Base-by-base conservation (phyloP, 2,329 filamentous ascomycete genomes). In the Raffaelea ambrosiae region DNA sequence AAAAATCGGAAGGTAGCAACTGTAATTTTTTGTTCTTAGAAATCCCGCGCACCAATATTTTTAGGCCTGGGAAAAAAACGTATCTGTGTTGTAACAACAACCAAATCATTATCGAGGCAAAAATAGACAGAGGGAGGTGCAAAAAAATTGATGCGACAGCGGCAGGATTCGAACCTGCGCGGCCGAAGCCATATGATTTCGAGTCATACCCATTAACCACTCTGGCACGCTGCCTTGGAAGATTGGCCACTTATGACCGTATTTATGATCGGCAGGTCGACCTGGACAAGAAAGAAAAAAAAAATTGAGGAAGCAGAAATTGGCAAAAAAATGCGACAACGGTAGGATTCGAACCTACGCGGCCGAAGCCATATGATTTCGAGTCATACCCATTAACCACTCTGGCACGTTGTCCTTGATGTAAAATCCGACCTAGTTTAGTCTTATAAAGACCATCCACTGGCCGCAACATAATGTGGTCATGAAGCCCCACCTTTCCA, bases 161-260 rank as follows among this genome's bases (percentile, higher is more conserved):
- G 40, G 40, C 22, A 42, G 40, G 40, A 42, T 42, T 42, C 22
- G 40, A 42, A 42, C 40, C 40, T 42, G 22, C 40, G 40, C 40
- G 40, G 40, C 40, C 40, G 40, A 42, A 42, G 40, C 40, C 40
- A 42, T 42, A 42, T 42, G 21, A 42, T 23, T 42, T 42, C 40
- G 40, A 42, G 40, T 21, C 40, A 42, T 42, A 42, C 40, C 40
- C 40, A 42, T 42, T 42, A 42, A 42, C 40, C 40, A 42, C 40
- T 42, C 40, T 42, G 40, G 40, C 40, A 42, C 40, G 20, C 23
- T 42, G 40, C 40, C 40, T 26, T 42, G n/a, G n/a, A n/a, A n/a
- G n/a, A n/a, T n/a, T n/a, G n/a, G n/a, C n/a, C n/a, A n/a, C n/a
- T n/a, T n/a, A n/a, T n/a, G n/a, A n/a, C 7, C 26, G 13, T 29